Base-by-base conservation (phyloP, 2,329 filamentous ascomycete genomes). In the Zymoseptoria ardabiliae region DNA sequence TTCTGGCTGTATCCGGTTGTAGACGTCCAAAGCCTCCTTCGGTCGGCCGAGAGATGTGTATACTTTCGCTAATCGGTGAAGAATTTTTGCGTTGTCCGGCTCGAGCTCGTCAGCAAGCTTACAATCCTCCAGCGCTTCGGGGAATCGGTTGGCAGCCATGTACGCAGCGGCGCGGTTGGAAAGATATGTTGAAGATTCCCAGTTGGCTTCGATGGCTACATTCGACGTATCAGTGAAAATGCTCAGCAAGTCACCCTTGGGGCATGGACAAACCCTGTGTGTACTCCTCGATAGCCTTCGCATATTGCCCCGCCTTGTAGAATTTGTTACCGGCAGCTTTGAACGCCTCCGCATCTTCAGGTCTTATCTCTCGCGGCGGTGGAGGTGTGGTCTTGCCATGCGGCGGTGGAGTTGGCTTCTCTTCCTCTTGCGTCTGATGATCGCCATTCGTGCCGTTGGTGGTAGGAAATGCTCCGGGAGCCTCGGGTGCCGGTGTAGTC, bases 271-370 rank as follows among this genome's bases (percentile, higher is more conserved):
- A 80, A 96, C 93, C 93, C 84, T 96, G 96, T 67, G 89, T 90
- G 75, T 97, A 99, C 75, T 97, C 91, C 67, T 89, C 84, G 73
- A 97, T 92, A 22, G 94, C 93, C 72, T 89, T 88, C 61, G 81
- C 78, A 74, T 93, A 99, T 71, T 97, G 90, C 73, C 88, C 90
- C 64, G 92, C 90, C 79, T 97, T 97, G 83, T 97, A 99, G 72
- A 90, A 93, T 71, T 94, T 94, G 79, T 99, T 99, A 60, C 94
- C 94, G 2, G 90, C 85, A 68, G 89, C 85, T 81, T 99, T 99
- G 83, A 88, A 96, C 11, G 85, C 82, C 77, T 99, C 94, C 23
- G 93, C 91, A 72, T 97, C 90, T 57, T 93, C 89, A 50, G 77
- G 75, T 53, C 68, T 74, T 63, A 65, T 63, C 62, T 75, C 71